Percentiles rank a stretch among this genome's conserved stretches.
phyloP scores from a whole-genome alignment of 371 early-diverging fungal species.

The Apophysomyces trapeziformis region DNA sequence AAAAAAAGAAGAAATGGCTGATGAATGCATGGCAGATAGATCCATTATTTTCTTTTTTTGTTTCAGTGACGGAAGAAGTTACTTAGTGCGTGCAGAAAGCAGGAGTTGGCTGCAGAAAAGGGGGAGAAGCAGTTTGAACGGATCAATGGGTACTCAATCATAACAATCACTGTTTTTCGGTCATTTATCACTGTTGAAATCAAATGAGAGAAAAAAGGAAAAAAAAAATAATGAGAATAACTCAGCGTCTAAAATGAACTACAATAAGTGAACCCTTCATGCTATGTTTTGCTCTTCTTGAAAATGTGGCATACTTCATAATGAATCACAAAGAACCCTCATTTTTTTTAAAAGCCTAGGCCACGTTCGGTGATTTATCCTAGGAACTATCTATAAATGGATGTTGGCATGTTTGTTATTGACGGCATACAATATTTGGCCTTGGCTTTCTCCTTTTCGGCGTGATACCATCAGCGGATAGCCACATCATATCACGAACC shows the following conservation, averaged over 20 bases:
- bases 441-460: not conserved
- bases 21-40: not conserved
- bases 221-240: not conserved
- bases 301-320: too few relatives aligned
- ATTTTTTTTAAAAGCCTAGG: not conserved
- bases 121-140: not conserved
- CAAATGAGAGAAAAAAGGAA: not conserved
- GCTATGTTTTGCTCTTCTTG: too few relatives aligned
- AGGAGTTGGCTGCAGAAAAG: slow-evolving; percentile 1
- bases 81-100: slow-evolving; percentile 10
- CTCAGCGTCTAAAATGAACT: too few relatives aligned
- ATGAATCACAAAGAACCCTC: too few relatives aligned
- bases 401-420: not conserved
- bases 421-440: not conserved
- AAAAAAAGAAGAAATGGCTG: not conserved
- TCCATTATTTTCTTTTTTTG: not conserved
- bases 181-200: not conserved
- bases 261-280: too few relatives aligned
- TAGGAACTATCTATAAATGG: not conserved
- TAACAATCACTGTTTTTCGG: not conserved
- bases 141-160: not conserved
- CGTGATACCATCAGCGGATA: not conserved
- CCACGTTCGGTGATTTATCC: not conserved
- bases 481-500: too few relatives aligned
- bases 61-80: not conserved